A percentile compares a stretch with the other conserved stretches of the same genome.
Evolutionary conservation across 2,329 filamentous ascomycete genomes (phyloP).

Genomic region (Amesomyces nigricolor): DNA sequence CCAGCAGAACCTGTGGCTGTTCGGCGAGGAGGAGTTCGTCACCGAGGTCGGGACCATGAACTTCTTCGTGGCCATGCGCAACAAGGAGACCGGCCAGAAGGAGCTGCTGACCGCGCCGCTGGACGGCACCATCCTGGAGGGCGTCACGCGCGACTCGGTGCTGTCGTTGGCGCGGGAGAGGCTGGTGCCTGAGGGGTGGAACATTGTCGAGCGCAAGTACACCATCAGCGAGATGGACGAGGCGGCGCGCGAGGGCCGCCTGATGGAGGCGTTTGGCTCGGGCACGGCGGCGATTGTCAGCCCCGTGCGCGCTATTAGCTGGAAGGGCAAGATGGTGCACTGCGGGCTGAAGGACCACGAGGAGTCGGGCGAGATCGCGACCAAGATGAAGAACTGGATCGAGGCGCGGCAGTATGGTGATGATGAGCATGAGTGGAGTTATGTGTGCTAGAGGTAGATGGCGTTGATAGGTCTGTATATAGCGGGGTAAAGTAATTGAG

Average conservation of each 20-base stretch:
- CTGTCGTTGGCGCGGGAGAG: conserved; percentile 80
- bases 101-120: conserved; percentile 93
- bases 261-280: conserved; percentile 89
- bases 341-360: conserved; percentile 76
- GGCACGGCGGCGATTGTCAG: conserved; percentile 93
- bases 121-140: conserved; percentile 93
- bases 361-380: conserved; percentile 82
- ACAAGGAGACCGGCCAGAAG: conserved; percentile 82
- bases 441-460: conserved; percentile 35
- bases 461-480: conserved; percentile 10
- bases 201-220: conserved; percentile 80
- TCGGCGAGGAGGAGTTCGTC: conserved; percentile 89
- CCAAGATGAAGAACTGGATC: conserved; percentile 93
- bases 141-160: conserved; percentile 88
- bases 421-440: conserved; percentile 87
- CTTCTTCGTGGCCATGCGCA: conserved; percentile 79
- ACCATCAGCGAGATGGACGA: conserved; percentile 82
- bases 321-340: conserved; percentile 73
- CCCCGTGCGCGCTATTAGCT: conserved; percentile 83
- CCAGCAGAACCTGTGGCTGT: conserved; percentile 98
- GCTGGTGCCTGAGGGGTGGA: conserved; percentile 81
- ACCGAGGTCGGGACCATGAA: conserved; percentile 99
- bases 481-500: neutral
- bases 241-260: conserved; percentile 73
- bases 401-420: conserved; percentile 94